Percentiles rank a stretch among this genome's conserved stretches.
These are phyloP conservation scores for Auricularia auricula-judae DNA, from an alignment of 768 basidiomycete genomes.

Conservation along the genomic window DNA sequence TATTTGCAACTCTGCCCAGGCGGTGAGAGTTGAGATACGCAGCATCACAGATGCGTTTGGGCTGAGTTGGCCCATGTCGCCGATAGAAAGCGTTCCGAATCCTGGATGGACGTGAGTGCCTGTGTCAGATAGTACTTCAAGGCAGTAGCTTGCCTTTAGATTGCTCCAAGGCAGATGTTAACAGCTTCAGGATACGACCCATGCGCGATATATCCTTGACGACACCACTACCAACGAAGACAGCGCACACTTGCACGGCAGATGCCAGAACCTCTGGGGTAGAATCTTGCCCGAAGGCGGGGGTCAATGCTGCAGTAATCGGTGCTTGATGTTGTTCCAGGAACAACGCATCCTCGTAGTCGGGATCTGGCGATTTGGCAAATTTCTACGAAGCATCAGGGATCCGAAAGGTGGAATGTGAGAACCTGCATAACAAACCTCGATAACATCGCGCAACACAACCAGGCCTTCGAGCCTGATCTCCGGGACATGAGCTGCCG, in stretches of 20 bases:
- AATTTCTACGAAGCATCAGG: conserved; percentile 52
- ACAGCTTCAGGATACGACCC: conserved; percentile 86
- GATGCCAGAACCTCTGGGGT: conserved; percentile 91
- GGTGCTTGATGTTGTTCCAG: conserved; percentile 98
- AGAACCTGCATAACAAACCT: conserved; percentile 35
- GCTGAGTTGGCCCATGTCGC: conserved; percentile 76
- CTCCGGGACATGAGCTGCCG: conserved; percentile 91
- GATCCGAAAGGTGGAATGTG: conserved; percentile 1
- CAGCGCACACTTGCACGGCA: conserved; percentile 86
- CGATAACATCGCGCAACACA: conserved; percentile 84
- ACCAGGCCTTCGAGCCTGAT: conserved; percentile 85
- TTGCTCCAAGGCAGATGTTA: conserved; percentile 81
- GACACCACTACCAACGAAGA: conserved; percentile 91
- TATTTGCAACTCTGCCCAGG: conserved; percentile 89
- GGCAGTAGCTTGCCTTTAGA: conserved; percentile 53
- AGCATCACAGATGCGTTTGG: conserved; percentile 95
- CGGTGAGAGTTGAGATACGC: conserved; percentile 81
- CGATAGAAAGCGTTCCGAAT: conserved; percentile 72
- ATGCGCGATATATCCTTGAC: conserved; percentile 83
- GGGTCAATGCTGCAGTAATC: conserved; percentile 92
- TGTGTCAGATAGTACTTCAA: background rate
- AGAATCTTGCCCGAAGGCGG: conserved; percentile 90
- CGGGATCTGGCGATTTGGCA: conserved; percentile 76
- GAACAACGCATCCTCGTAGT: conserved; percentile 79
- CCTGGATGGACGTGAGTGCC: conserved; percentile 33